Conservation (phyloP, 257 asterid species). For the Scutellaria baicalensis region DNA sequence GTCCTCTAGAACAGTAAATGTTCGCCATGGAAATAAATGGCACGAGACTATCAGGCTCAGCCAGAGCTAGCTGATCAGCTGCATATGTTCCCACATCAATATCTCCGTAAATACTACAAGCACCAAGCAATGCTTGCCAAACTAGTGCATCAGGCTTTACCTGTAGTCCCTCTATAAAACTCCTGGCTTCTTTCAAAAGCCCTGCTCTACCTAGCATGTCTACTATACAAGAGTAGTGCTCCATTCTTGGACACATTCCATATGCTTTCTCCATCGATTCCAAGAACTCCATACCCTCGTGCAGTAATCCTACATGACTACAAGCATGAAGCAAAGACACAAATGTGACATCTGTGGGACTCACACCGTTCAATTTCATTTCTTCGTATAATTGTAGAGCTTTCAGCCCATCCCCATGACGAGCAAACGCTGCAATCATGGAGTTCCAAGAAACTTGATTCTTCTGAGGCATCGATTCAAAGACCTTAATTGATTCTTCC, state of each 20-base stretch:
- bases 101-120: slow-evolving; percentile 53
- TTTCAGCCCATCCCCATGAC: slow-evolving; percentile 60
- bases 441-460: slow-evolving; percentile 85
- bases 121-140: slow-evolving; percentile 90
- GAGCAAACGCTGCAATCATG: slow-evolving; percentile 78
- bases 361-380: slow-evolving; percentile 41
- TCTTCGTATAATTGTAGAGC: slow-evolving; percentile 47
- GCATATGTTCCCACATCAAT: slow-evolving; percentile 64
- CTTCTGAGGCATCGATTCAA: slow-evolving; percentile 34
- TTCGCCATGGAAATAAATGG: slow-evolving; percentile 72
- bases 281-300: slow-evolving; percentile 65
- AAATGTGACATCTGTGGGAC: slow-evolving; percentile 71
- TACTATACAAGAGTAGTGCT: slow-evolving; percentile 73
- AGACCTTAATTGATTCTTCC: slow-evolving; percentile 49
- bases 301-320: slow-evolving; percentile 62
- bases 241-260: slow-evolving; percentile 60
- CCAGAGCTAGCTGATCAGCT: slow-evolving; percentile 48
- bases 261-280: slow-evolving; percentile 45
- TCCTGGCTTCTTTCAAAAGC: slow-evolving; percentile 57
- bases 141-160: slow-evolving; percentile 49
- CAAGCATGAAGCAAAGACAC: slow-evolving; percentile 81
- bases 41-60: slow-evolving; percentile 45
- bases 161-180: slow-evolving; percentile 46
- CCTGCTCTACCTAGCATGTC: slow-evolving; percentile 94
- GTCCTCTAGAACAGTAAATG: slow-evolving; percentile 54